Evolutionary conservation across 129 eudicot genomes (phyloP), one percentile per base, ranked within the genome.

Genomic region (Helichrysum umbraculigerum): DNA sequence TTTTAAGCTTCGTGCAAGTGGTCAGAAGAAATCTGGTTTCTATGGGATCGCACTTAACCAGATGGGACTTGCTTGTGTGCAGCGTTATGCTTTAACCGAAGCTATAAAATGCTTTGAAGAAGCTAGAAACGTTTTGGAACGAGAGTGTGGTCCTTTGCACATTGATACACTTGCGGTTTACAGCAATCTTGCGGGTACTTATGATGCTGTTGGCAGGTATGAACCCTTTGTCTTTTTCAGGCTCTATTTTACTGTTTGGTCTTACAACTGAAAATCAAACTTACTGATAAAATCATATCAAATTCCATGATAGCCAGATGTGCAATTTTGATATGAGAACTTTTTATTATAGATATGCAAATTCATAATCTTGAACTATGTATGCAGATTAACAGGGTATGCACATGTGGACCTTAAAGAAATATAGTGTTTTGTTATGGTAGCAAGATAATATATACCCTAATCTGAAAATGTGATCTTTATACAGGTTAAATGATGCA

Each of bases 121-220:
- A 74, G 89, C 97, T 61, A 82, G 81, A 81, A 58, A 28, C n/a
- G 84, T 91, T 50, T 76, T 91, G 82, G 97, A 88, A 84, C 82
- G 77, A 68, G 93, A 91, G 80, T 86, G 75, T 60, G 97, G 97
- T 66, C 82, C 93, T 2, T 81, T 81, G 81, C 97, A 91, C 67
- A 89, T 91, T 20, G 97, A 91, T 50, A 91, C 97, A 6, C 93
- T 91, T 62, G 97, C 88, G 1, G 97, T 86, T 22, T 91, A 91
- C 51, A 91, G 97, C 67, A 91, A 91, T 72, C 97, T 91, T 80
- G 97, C 97, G 34, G 97, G 89, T 35, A 84, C 97, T 29, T 91
- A 91, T 60, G 97, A 91, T 73, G 97, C 97, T 15, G 84, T 91
- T 44, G 97, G 97, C 80, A 91, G 97, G 97, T 88, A 84, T 68